Evolutionary conservation across 2,329 filamentous ascomycete genomes (phyloP).

Genomic region (Penicillium sp.): DNA sequence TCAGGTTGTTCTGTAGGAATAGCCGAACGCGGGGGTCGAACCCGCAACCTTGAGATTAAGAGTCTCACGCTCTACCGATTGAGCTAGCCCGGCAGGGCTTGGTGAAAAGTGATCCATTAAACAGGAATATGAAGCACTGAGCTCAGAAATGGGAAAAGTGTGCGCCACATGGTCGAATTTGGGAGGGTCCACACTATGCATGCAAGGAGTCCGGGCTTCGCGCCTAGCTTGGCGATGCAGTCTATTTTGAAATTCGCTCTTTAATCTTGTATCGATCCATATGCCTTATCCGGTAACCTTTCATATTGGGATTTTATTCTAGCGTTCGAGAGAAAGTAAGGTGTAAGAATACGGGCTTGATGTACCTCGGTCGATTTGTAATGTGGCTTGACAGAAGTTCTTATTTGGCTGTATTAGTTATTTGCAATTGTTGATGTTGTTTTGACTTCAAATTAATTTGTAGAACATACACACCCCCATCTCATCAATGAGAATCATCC

Average conservation of each 20-base stretch:
- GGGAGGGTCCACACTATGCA: not conserved
- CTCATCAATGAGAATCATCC: conserved; percentile 9
- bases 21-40: conserved; percentile 45
- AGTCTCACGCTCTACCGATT: conserved; percentile 53
- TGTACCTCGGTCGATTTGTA: not conserved
- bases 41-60: conserved; percentile 47
- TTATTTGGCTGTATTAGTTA: not conserved
- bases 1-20: conserved; percentile 17
- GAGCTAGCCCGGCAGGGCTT: conserved; percentile 46
- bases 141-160: no score
- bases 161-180: not conserved
- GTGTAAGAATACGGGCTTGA: not conserved
- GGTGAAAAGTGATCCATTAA: not conserved
- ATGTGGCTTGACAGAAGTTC: not conserved
- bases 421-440: not conserved
- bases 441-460: not conserved
- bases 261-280: not conserved
- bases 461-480: not conserved
- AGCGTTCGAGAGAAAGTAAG: not conserved
- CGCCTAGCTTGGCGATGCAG: not conserved
- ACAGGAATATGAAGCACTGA: not conserved
- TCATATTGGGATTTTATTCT: not conserved
- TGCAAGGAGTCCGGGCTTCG: not conserved
- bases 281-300: not conserved
- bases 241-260: not conserved